phyloP scores from a whole-genome alignment of 2,329 filamentous ascomycete genomes.

The Conoideocrella luteorostrata region DNA sequence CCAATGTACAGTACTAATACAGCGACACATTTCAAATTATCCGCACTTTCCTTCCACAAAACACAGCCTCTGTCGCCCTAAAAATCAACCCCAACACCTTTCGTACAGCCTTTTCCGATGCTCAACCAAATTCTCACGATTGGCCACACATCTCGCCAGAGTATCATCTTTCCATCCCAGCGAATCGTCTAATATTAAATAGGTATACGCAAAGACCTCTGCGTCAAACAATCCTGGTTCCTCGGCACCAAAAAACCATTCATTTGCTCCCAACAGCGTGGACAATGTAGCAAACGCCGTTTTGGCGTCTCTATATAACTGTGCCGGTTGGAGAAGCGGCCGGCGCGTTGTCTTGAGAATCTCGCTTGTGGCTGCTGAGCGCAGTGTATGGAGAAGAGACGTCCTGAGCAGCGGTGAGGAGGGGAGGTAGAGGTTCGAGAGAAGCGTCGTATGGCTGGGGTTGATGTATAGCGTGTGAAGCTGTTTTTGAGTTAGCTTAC shows the following conservation, averaged over 20 bases:
- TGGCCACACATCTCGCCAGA: slow-evolving; percentile 50
- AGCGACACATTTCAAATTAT: too few species aligned
- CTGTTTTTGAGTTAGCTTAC: slow-evolving; percentile 28
- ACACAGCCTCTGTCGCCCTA: background rate
- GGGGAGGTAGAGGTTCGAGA: slow-evolving; percentile 66
- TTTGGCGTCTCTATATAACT: slow-evolving; percentile 37
- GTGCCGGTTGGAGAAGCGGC: slow-evolving; percentile 22
- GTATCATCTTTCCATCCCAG: slow-evolving; percentile 59
- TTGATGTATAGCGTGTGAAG: slow-evolving; percentile 78
- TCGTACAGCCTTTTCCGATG: slow-evolving; percentile 31
- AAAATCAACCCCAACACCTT: slow-evolving; percentile 19
- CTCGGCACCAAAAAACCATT: slow-evolving; percentile 44
- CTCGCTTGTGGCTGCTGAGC: slow-evolving; percentile 66
- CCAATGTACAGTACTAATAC: too few species aligned
- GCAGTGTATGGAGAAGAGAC: slow-evolving; percentile 60
- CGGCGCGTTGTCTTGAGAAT: slow-evolving; percentile 57
- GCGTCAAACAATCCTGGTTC: slow-evolving; percentile 77
- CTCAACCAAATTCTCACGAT: slow-evolving; percentile 54
- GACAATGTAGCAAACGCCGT: slow-evolving; percentile 42
- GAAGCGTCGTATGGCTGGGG: slow-evolving; percentile 60
- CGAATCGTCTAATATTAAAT: slow-evolving; percentile 63
- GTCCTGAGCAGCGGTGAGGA: slow-evolving; percentile 56
- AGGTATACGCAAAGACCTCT: slow-evolving; percentile 81
- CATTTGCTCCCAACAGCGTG: slow-evolving; percentile 29
- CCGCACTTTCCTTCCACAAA: background rate